A percentile compares a stretch with the other conserved stretches of the same genome.
These are phyloP conservation scores for Phytophthora megakarya DNA, from an alignment of 352 stramenopile genomes.

Conservation along the genomic window DNA sequence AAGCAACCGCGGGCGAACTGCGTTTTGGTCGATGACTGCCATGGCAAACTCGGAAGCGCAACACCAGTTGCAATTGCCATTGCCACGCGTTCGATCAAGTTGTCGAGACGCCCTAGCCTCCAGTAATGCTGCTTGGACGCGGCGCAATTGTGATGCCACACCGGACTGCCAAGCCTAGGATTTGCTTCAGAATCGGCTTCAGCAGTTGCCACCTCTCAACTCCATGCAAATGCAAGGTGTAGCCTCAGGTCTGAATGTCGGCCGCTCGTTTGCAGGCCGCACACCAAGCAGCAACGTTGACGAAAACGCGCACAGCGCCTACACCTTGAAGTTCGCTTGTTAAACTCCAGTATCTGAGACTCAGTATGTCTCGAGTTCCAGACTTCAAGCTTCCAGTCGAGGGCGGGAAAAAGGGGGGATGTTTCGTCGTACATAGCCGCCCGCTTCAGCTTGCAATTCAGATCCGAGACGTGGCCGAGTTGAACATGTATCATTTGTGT, in stretches of 20 bases:
- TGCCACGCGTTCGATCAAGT: slow-evolving; percentile 5
- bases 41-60: slow-evolving; percentile 32
- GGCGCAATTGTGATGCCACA: slow-evolving; percentile 1
- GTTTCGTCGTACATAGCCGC: slow-evolving; percentile 4
- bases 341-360: slow-evolving; percentile 12
- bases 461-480: slow-evolving; percentile 8
- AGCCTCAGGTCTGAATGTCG: slow-evolving; percentile 23
- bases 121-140: slow-evolving; percentile 17
- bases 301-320: slow-evolving; percentile 20
- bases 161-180: slow-evolving; percentile 9
- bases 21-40: slow-evolving; percentile 39
- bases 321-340: slow-evolving; percentile 31
- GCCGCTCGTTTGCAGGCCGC: slow-evolving; percentile 26
- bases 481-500: slow-evolving; percentile 27
- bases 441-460: slow-evolving; percentile 9
- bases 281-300: slow-evolving; percentile 28
- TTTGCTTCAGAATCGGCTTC: slow-evolving; percentile 32
- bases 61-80: slow-evolving; percentile 9
- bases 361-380: slow-evolving; percentile 26
- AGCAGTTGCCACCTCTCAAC: background rate
- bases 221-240: slow-evolving; percentile 4
- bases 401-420: slow-evolving; percentile 12
- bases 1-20: slow-evolving; percentile 17
- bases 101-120: slow-evolving; percentile 4
- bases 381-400: slow-evolving; percentile 20